Evolutionary conservation across 1,139 yeast species (phyloP), one percentile per base, ranked within the genome.

Genomic region (Kluyveromyces marxianus): DNA sequence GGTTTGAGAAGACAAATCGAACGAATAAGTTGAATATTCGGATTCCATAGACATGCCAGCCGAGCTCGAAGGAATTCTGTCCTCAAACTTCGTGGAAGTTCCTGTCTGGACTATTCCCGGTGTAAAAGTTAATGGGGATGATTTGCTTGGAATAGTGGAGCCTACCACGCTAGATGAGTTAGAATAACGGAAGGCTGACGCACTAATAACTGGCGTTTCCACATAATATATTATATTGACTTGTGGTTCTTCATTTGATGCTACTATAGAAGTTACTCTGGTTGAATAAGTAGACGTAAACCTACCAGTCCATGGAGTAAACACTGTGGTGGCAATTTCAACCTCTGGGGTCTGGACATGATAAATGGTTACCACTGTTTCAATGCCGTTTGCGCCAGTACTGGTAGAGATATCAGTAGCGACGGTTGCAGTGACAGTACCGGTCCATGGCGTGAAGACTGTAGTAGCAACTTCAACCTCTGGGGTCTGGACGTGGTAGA

Each of bases 331-430:
- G 5, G 5, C 14, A 25, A n/a, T 3, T 7, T 35, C 14, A 21
- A 35, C 45, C 7, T 40, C 42, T 25, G 54, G 54, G n/a, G 53
- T 51, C 42, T 48, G 49, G 2, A 51, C 41, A 25, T 41, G 39
- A 39, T 45, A 47, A 29, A 45, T 39, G 7, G 48, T 45, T 21
- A 35, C 25, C 4, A 38, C 39, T 4, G 49, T 48, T 10, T 30
- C 36, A 7, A 44, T 44, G 21, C 49, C 49, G 27, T 48, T 44
- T 7, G 36, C 25, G 2, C 48, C 49, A 7, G 39, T 14, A 14
- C 24, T 4, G 2, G 49, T 39, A 4, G 36, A 30, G 6, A 37
- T 37, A 5, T 40, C 33, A 25, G 52, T 49, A 30, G 45, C 24
- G 38, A 28, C 39, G 5, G 50, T 50, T 4, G 48, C 39, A 2